Conservation (phyloP, 2,329 filamentous ascomycete species). For the Geosmithia flava region DNA sequence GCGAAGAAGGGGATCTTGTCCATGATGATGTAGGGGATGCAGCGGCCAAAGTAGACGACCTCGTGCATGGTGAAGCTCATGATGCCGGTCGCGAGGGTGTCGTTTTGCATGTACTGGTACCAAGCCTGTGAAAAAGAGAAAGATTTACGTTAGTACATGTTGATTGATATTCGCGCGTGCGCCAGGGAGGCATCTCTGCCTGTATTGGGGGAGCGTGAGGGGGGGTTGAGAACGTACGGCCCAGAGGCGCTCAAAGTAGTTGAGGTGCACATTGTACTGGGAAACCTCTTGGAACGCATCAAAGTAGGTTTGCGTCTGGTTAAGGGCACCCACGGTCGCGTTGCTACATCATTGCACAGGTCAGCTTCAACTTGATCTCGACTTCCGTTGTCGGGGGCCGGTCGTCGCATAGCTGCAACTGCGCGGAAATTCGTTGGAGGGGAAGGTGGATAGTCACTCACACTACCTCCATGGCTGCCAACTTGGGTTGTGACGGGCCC, state of each 20-base stretch:
- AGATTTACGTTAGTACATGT: slow-evolving; percentile 3
- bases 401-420: background rate
- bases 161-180: slow-evolving; percentile 4
- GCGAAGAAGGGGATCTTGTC: slow-evolving; percentile 79
- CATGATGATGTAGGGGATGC: slow-evolving; percentile 84
- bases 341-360: slow-evolving; percentile 25
- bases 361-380: background rate
- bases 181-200: background rate
- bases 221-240: slow-evolving; percentile 55
- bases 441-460: slow-evolving; percentile 8
- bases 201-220: slow-evolving; percentile 6
- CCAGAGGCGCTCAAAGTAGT: slow-evolving; percentile 80
- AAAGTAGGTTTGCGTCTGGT: slow-evolving; percentile 38
- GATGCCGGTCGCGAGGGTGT: slow-evolving; percentile 90
- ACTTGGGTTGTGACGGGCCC: background rate
- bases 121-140: slow-evolving; percentile 42
- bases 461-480: slow-evolving; percentile 19
- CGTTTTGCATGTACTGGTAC: slow-evolving; percentile 98
- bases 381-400: background rate
- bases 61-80: slow-evolving; percentile 97
- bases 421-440: background rate
- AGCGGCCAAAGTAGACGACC: slow-evolving; percentile 84
- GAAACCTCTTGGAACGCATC: slow-evolving; percentile 50
- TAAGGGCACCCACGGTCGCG: slow-evolving; percentile 34
- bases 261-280: slow-evolving; percentile 75